Conservation (phyloP, 371 early-diverging fungal species). For the Basidiobolus meristosporus region DNA sequence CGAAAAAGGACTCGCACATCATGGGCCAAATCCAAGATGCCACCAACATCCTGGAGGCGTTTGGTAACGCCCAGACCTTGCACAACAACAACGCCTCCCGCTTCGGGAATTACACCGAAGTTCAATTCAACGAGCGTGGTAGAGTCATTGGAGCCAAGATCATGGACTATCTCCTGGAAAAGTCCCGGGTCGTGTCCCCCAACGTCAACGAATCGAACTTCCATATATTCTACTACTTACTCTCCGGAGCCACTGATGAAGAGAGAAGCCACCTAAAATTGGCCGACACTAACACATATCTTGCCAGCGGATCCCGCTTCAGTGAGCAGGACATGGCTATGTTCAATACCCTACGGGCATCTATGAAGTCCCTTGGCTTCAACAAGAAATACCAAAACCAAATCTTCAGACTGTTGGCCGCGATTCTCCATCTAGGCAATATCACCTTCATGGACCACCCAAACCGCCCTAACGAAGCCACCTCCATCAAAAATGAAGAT, state of each 20-base stretch:
- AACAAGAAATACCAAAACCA: constrained; percentile 57
- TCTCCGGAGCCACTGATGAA: constrained; percentile 32
- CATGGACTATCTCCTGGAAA: constrained; percentile 84
- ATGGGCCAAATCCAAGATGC: constrained; percentile 51
- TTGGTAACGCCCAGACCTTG: constrained; percentile 65
- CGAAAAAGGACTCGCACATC: constrained; percentile 64
- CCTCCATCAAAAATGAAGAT: constrained; percentile 49
- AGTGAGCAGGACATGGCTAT: constrained; percentile 29
- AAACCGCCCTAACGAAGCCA: constrained; percentile 32
- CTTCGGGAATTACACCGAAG: constrained; percentile 77
- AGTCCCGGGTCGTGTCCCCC: constrained; percentile 38
- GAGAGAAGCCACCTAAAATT: constrained; percentile 8
- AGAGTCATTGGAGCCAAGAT: constrained; percentile 76
- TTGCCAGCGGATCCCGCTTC: neutral
- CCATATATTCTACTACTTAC: constrained; percentile 79
- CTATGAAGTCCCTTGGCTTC: constrained; percentile 67
- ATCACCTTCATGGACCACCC: constrained; percentile 58
- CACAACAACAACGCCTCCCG: constrained; percentile 66
- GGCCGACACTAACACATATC: neutral
- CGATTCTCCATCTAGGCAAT: constrained; percentile 83
- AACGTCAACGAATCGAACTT: constrained; percentile 57
- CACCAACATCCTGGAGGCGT: constrained; percentile 55
- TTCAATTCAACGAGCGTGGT: constrained; percentile 77
- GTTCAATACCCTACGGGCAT: constrained; percentile 41
- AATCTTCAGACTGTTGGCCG: constrained; percentile 69